phyloP scores from a whole-genome alignment of 1,284 basidiomycete genomes.

The Melampsora allii-populina region DNA sequence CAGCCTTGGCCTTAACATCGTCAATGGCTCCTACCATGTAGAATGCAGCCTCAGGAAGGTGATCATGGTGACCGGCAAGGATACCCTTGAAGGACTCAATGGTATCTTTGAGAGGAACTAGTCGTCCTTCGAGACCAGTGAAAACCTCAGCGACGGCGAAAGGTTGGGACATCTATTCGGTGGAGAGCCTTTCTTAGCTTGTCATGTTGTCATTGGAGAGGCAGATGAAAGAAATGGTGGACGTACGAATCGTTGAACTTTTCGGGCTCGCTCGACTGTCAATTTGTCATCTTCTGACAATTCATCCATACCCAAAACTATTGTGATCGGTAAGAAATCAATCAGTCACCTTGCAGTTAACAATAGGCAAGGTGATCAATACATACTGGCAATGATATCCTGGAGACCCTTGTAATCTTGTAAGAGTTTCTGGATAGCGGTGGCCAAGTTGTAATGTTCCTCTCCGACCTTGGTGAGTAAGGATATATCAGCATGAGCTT shows the following conservation, averaged over 20 bases:
- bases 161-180: conserved; percentile 87
- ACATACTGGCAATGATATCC: conserved; percentile 60
- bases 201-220: conserved; percentile 49
- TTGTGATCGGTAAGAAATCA: conserved; percentile 64
- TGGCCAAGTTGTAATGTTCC: conserved; percentile 94
- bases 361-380: neutral
- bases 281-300: conserved; percentile 99
- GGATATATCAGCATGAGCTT: neutral
- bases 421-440: conserved; percentile 94
- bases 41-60: conserved; percentile 73
- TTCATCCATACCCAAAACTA: conserved; percentile 99
- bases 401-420: conserved; percentile 99
- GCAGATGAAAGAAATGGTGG: neutral
- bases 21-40: conserved; percentile 76
- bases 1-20: conserved; percentile 93
- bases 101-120: conserved; percentile 89
- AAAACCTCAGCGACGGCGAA: conserved; percentile 99
- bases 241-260: conserved; percentile 54
- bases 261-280: conserved; percentile 70
- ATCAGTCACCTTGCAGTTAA: neutral
- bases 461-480: conserved; percentile 58
- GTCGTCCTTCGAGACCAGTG: conserved; percentile 96
- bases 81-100: conserved; percentile 94
- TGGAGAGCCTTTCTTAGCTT: neutral
- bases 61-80: conserved; percentile 80